These are phyloP conservation scores for Leccinum aurantiacum DNA, from an alignment of 768 basidiomycete genomes.

Conservation along the genomic window DNA sequence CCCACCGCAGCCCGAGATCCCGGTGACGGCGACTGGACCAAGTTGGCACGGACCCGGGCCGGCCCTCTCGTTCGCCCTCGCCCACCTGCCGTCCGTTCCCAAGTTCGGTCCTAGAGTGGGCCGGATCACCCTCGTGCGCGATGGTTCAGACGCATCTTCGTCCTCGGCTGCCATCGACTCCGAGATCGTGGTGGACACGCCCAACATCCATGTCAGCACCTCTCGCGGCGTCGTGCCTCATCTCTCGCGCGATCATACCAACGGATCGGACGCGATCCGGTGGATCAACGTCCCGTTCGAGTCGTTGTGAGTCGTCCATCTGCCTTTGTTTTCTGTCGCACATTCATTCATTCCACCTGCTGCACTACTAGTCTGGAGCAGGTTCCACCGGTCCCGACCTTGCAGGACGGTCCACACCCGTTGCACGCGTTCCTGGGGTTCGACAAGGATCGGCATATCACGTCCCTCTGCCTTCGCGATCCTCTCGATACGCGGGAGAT, in stretches of 20 bases:
- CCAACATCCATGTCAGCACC: slow-evolving; percentile 59
- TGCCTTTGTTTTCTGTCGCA: neutral
- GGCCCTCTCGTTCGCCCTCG: slow-evolving; percentile 21
- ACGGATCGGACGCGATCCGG: slow-evolving; percentile 45
- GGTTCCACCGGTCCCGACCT: slow-evolving; percentile 62
- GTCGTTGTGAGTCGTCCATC: slow-evolving; percentile 62
- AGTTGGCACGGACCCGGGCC: slow-evolving; percentile 1
- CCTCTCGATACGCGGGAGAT: slow-evolving; percentile 63
- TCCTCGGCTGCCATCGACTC: neutral
- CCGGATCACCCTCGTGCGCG: slow-evolving; percentile 19
- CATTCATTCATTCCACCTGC: neutral
- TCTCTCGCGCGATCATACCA: slow-evolving; percentile 62
- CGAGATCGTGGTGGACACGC: slow-evolving; percentile 52
- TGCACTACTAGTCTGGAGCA: slow-evolving; percentile 54
- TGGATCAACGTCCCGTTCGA: slow-evolving; percentile 79
- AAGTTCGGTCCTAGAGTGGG: slow-evolving; percentile 31
- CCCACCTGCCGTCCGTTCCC: neutral
- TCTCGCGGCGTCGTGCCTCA: slow-evolving; percentile 77
- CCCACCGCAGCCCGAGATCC: too few relatives aligned
- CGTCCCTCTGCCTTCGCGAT: slow-evolving; percentile 65
- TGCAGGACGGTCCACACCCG: slow-evolving; percentile 50
- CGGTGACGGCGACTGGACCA: too few relatives aligned
- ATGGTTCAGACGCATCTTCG: neutral
- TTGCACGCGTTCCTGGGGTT: slow-evolving; percentile 71
- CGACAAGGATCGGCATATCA: slow-evolving; percentile 43